Conservation (phyloP, 306 rosid genomes). For the Lathyrus sativus region DNA sequence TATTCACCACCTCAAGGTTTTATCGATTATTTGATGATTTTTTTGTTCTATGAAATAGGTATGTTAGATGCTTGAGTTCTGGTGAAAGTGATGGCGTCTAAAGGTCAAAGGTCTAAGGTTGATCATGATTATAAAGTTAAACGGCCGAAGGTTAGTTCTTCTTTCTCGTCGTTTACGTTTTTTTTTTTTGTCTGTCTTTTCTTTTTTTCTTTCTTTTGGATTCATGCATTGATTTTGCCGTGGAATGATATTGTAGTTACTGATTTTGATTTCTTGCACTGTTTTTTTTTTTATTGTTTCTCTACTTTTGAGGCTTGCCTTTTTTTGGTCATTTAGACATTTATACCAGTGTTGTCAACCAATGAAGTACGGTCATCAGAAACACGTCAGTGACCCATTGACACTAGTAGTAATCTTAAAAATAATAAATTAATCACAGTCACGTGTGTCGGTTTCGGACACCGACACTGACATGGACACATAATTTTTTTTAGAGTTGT, state of each 20-base stretch:
- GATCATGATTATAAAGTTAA: slow-evolving; percentile 80
- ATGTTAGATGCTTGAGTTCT: slow-evolving; percentile 27
- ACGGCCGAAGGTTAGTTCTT: slow-evolving; percentile 74
- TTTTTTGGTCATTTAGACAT: slow-evolving; percentile 8
- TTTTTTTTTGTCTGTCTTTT: background rate
- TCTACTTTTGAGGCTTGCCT: background rate
- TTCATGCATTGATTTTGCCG: background rate
- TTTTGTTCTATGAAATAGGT: slow-evolving; percentile 32
- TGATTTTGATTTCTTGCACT: background rate
- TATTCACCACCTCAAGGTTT: background rate
- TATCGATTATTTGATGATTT: background rate
- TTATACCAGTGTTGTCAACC: background rate
- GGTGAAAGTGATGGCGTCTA: slow-evolving; percentile 70
- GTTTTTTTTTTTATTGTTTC: no score
- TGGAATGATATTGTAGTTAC: slow-evolving; percentile 8
- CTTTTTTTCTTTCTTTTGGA: background rate
- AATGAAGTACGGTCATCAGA: no score
- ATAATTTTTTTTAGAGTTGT: no score
- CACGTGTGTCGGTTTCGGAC: no score
- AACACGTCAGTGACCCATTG: no score
- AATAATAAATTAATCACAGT: no score
- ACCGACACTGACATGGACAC: no score
- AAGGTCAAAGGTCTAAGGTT: slow-evolving; percentile 80
- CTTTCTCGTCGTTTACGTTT: background rate
- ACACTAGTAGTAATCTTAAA: no score